Evolutionary conservation across 169 alveolate genomes (phyloP).

Genomic region (Hepatocystis sp.): DNA sequence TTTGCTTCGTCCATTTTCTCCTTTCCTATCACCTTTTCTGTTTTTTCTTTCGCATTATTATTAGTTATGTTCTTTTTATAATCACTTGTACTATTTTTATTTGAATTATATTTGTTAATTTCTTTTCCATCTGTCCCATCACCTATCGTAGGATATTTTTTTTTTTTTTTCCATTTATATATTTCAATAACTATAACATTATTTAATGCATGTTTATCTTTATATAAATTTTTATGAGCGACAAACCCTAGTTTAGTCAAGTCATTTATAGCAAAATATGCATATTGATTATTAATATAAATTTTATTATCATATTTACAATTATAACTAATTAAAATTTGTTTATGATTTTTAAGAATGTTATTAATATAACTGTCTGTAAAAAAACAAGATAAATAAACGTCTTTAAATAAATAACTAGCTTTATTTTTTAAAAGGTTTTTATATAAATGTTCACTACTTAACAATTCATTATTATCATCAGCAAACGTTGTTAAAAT

Average conservation of each 20-base stretch:
- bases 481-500: conserved; percentile 66
- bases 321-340: conserved; percentile 17
- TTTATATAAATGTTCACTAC: conserved; percentile 15
- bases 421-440: conserved; percentile 26
- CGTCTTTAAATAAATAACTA: conserved; percentile 13
- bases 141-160: neutral
- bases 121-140: neutral
- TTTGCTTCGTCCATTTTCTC: neutral
- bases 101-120: too few species aligned
- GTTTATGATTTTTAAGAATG: conserved; percentile 32
- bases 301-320: conserved; percentile 49
- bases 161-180: neutral
- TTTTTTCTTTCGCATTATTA: neutral
- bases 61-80: neutral
- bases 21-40: neutral
- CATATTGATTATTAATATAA: conserved; percentile 20
- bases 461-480: conserved; percentile 25
- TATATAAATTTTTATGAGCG: conserved; percentile 34
- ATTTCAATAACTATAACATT: conserved; percentile 22
- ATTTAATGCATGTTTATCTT: conserved; percentile 11
- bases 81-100: too few species aligned
- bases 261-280: conserved; percentile 36
- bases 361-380: conserved; percentile 14
- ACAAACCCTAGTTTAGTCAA: conserved; percentile 42
- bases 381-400: conserved; percentile 54